These are phyloP conservation scores for Sequoia sempervirens DNA, from an alignment of 75 land plant species.

Conservation along the genomic window DNA sequence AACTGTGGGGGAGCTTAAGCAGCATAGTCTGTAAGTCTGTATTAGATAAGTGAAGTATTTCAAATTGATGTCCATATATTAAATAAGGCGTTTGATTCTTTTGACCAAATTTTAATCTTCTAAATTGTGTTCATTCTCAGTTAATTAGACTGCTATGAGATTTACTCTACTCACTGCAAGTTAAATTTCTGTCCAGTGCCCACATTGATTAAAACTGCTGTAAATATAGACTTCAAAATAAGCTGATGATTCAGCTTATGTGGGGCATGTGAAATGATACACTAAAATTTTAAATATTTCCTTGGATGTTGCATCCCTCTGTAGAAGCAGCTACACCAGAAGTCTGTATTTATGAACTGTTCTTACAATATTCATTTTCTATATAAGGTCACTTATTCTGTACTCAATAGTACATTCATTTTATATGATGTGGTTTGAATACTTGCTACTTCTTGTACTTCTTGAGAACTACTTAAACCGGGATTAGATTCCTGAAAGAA, in stretches of 20 bases:
- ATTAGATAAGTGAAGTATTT: neutral
- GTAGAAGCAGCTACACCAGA: neutral
- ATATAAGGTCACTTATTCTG: neutral
- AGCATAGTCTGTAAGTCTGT: neutral
- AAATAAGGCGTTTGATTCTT: neutral
- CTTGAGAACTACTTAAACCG: neutral
- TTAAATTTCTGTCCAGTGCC: neutral
- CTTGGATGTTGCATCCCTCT: neutral
- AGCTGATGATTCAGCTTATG: neutral
- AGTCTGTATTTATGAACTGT: neutral
- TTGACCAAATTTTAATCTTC: neutral
- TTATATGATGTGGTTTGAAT: neutral
- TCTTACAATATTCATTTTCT: neutral
- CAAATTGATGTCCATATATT: neutral
- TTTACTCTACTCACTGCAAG: neutral
- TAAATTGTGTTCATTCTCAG: neutral
- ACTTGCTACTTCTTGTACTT: neutral
- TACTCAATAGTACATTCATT: neutral
- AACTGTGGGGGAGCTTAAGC: neutral
- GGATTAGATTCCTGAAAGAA: neutral
- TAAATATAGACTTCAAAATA: neutral
- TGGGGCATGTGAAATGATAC: neutral
- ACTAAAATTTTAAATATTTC: neutral
- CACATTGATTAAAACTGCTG: neutral
- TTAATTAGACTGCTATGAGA: neutral